Evolutionary conservation across 805 yeast species (phyloP).

Genomic region (Candida railenensis): DNA sequence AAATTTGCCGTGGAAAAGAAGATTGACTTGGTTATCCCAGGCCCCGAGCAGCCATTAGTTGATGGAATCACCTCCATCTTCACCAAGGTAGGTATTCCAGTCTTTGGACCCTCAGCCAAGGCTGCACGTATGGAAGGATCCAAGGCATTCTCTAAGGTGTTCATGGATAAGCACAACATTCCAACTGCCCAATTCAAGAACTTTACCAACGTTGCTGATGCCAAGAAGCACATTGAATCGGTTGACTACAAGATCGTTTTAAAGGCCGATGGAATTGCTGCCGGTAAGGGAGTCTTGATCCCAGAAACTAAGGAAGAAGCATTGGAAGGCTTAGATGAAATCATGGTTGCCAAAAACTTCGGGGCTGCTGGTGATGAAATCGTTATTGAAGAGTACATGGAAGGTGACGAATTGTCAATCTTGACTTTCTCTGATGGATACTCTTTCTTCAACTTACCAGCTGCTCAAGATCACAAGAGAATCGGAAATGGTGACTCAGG

Average conservation of each 20-base stretch:
- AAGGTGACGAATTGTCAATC: slow-evolving; percentile 95
- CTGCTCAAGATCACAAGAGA: slow-evolving; percentile 98
- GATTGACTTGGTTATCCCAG: slow-evolving; percentile 83
- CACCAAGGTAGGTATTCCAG: slow-evolving; percentile 84
- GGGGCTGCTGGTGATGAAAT: slow-evolving; percentile 92
- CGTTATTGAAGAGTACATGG: slow-evolving; percentile 92
- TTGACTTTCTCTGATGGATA: slow-evolving; percentile 93
- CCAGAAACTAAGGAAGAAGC: slow-evolving; percentile 88
- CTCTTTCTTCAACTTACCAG: slow-evolving; percentile 84
- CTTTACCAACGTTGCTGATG: slow-evolving; percentile 75
- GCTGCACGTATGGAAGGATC: slow-evolving; percentile 98
- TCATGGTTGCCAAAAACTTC: slow-evolving; percentile 87
- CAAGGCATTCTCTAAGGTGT: slow-evolving; percentile 88
- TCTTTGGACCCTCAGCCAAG: slow-evolving; percentile 89
- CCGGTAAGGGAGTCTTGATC: slow-evolving; percentile 96
- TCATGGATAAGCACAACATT: slow-evolving; percentile 87
- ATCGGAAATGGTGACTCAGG: slow-evolving; percentile 92
- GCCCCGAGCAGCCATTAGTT: slow-evolving; percentile 98
- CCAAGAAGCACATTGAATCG: slow-evolving; percentile 64
- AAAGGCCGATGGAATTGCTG: slow-evolving; percentile 98
- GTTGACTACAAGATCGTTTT: slow-evolving; percentile 79
- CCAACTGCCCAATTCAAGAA: slow-evolving; percentile 92
- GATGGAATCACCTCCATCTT: slow-evolving; percentile 83
- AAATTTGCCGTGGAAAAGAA: slow-evolving; percentile 69
- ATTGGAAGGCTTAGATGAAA: slow-evolving; percentile 72